These are phyloP conservation scores for Teratosphaeria zuluensis DNA, from an alignment of 2,329 filamentous ascomycete species.

Conservation along the genomic window DNA sequence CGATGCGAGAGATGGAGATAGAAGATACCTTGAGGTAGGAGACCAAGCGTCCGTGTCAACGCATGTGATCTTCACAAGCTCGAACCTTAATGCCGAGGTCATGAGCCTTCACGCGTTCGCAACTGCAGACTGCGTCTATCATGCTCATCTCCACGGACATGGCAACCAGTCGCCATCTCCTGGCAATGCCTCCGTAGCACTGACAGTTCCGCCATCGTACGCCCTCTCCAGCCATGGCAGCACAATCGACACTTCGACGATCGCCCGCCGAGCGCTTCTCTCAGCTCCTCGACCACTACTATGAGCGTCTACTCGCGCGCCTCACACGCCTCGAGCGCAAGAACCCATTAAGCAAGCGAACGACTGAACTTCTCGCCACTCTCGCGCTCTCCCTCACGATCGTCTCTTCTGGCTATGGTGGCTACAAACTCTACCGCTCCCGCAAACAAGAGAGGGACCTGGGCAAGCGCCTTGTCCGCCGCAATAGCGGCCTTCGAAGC, in stretches of 20 bases:
- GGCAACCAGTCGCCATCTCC: not conserved
- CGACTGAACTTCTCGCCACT: conserved; percentile 64
- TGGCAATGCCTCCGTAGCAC: not conserved
- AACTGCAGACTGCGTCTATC: not conserved
- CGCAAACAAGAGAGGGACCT: conserved; percentile 70
- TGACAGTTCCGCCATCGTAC: no score
- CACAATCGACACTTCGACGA: conserved; percentile 66
- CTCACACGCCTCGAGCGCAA: conserved; percentile 41
- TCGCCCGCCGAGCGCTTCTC: conserved; percentile 23
- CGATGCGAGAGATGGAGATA: no score
- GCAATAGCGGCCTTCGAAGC: conserved; percentile 79
- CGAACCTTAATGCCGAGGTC: not conserved
- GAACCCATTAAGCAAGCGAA: conserved; percentile 53
- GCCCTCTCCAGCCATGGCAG: conserved; percentile 54
- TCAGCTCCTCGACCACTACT: conserved; percentile 23
- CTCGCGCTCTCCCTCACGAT: conserved; percentile 69
- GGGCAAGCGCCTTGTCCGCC: conserved; percentile 69
- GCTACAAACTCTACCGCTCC: conserved; percentile 65
- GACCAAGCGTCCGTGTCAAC: no score
- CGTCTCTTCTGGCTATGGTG: conserved; percentile 67
- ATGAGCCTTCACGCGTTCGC: not conserved
- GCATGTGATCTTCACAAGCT: not conserved
- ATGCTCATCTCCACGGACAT: not conserved
- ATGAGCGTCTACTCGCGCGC: conserved; percentile 36
- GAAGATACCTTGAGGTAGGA: no score